Conservation (phyloP, 2,329 filamentous ascomycete genomes). For the Talaromyces sp. region DNA sequence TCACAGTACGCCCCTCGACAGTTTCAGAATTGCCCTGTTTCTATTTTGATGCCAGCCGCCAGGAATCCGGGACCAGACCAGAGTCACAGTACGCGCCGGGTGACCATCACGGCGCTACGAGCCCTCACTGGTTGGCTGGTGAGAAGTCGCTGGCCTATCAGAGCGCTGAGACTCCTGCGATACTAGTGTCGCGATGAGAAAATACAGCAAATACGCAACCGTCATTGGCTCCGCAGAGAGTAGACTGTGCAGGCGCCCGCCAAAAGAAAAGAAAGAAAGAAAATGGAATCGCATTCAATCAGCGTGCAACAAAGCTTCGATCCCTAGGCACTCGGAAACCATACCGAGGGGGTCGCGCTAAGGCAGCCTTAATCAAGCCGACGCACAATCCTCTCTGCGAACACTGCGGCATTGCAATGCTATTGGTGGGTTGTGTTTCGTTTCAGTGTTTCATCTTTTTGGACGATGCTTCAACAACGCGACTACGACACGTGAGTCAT, state of each 20-base stretch:
- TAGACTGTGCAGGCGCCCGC: not conserved
- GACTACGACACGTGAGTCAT: conserved; percentile 10
- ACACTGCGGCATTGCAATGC: not conserved
- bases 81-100: conserved; percentile 29
- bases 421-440: conserved; percentile 1
- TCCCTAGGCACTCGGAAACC: conserved; percentile 4
- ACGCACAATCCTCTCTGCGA: conserved; percentile 9
- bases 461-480: not conserved
- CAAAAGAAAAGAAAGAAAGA: not conserved
- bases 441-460: conserved; percentile 13
- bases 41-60: conserved; percentile 27
- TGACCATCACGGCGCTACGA: conserved; percentile 25
- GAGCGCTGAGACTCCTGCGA: not conserved
- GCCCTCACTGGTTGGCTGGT: conserved; percentile 23
- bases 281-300: not conserved
- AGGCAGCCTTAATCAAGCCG: conserved; percentile 8
- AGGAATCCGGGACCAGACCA: conserved; percentile 11
- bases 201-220: not conserved
- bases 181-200: not conserved
- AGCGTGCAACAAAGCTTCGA: not conserved
- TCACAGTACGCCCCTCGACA: conserved; percentile 20
- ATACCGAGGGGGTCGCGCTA: conserved; percentile 11
- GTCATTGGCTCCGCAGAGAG: not conserved
- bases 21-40: conserved; percentile 21
- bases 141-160: conserved; percentile 5